Evolutionary conservation across 352 stramenopile species (phyloP).

Genomic region (Albugo candida): DNA sequence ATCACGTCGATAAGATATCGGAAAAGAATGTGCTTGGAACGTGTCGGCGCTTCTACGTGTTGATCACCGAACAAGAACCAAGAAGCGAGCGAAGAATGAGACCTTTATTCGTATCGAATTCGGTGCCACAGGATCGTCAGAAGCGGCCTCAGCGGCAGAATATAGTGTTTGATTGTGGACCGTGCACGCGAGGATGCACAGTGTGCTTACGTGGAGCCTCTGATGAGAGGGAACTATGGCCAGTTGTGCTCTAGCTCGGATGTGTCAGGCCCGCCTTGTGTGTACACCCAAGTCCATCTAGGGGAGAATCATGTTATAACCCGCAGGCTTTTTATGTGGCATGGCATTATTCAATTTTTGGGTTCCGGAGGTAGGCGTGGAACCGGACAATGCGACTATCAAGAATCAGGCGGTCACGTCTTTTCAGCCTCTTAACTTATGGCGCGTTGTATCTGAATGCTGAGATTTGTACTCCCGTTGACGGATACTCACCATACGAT

Average conservation of each 20-base stretch:
- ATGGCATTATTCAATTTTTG: too few species aligned
- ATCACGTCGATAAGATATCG: conserved; percentile 78
- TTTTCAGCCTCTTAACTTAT: too few species aligned
- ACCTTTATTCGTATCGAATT: conserved; percentile 3
- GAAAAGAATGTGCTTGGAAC: conserved; percentile 51
- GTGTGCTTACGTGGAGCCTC: conserved; percentile 59
- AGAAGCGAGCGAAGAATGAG: conserved; percentile 21
- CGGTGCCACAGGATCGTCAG: conserved; percentile 8
- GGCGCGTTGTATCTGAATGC: too few species aligned
- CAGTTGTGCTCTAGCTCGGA: too few species aligned
- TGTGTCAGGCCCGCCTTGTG: too few species aligned
- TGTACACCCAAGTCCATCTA: too few species aligned
- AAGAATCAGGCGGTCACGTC: too few species aligned
- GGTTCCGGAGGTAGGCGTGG: too few species aligned
- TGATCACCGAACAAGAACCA: conserved; percentile 58
- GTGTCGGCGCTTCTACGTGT: conserved; percentile 69
- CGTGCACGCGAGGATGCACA: conserved; percentile 51
- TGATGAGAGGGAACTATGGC: conserved; percentile 33
- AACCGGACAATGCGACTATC: too few species aligned
- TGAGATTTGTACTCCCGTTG: conserved; percentile 27
- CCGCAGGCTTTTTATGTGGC: too few species aligned
- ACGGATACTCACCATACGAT: conserved; percentile 24
- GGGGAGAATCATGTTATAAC: too few species aligned
- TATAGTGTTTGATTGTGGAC: conserved; percentile 70
- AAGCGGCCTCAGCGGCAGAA: conserved; percentile 61